Base-by-base conservation (phyloP, 163 green algal species). In the Scenedesmus sp. region DNA sequence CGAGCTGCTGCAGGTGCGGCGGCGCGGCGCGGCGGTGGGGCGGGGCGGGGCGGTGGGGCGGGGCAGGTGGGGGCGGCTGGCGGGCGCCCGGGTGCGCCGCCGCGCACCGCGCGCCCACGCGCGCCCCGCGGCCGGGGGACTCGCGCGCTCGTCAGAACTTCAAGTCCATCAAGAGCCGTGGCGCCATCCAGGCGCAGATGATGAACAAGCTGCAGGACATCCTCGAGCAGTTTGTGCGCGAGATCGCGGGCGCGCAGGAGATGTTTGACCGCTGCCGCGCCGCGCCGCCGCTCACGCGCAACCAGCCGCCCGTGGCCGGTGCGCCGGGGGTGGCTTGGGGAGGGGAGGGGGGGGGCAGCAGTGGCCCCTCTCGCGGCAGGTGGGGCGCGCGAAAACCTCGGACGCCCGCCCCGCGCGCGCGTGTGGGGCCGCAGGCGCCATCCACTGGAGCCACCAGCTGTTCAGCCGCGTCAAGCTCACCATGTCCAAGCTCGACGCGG, bases 141-240 rank as follows among this genome's bases (percentile, higher is more conserved):
- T n/a, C n/a, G n/a, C n/a, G n/a, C n/a, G n/a, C 22, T 14, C 77
- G 94, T 67, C 75, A 84, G 60, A 95, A 88, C 85, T 97, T 98
- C 86, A 93, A 95, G 73, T 86, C 71, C 34, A 97, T 97, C 77
- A 88, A 95, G 84, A 88, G 78, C 33, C 86, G 91, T 58, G 93
- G 91, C 28, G 89, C 89, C 9, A 93, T 98, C 63, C 90, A 95
- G 77, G 88, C 93, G 80, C 86, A 91, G 76, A 95, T 98, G 86
- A 89, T 93, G 65, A 93, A 89, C 81, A 98, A 97, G 85, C 85
- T 95, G 54, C 92, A 89, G 3, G 94, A 97, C 76, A 95, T 97
- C 39, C 60, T 98, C 70, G 88, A 94, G 78, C 93, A 97, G 83
- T 95, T 96, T 70, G 84, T 89, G 14, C 76, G 87, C 6, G 94